Base-by-base conservation (phyloP, 176 grass and related monocot species). In the Sorghum bicolor region DNA sequence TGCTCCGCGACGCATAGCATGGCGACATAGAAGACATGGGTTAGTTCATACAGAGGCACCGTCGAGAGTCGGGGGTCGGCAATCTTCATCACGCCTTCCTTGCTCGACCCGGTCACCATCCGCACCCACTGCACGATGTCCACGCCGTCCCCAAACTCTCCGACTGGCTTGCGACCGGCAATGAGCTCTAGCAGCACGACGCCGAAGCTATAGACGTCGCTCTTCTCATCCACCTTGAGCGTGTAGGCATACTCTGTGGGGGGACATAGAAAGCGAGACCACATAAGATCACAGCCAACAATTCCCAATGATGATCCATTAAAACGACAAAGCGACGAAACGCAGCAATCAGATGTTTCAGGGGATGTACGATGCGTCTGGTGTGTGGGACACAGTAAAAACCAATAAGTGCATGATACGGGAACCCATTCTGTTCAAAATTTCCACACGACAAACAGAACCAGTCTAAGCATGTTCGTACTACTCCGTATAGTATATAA, bases 111-210 rank as follows among this genome's bases (percentile, higher is more conserved):
- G 0, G 83, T 94, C 34, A 80, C 78, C 81, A 34, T 78, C 67
- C 92, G 83, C 22, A 91, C 92, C 95, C 95, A 97, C 16, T 97
- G 95, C 61, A 97, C 95, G 36, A 97, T 97, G 87, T 97, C 95
- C 1, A 97, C 88, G 10, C 95, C 95, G 44, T 97, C 95, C 8
- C 95, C 95, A 5, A 97, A 97, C 78, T 93, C 95, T 0, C 95
- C 95, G 0, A 97, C 95, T 0, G 95, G 95, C 75, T 85, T 97
- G 31, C 91, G 82, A 0, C 92, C 95, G 0, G 90, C 74, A 26
- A 97, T 74, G 3, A 97, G 90, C 75, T 97, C 95, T 0, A 98
- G 33, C 6, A 98, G n/a, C 34, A 98, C 93, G 0, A 98, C 96
- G 1, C 96, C 96, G 15, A 93, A 98, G 64, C 96, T 98, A 29